Evolutionary conservation across 129 eudicot species (phyloP).

Genomic region (Gnaphalium uliginosum): DNA sequence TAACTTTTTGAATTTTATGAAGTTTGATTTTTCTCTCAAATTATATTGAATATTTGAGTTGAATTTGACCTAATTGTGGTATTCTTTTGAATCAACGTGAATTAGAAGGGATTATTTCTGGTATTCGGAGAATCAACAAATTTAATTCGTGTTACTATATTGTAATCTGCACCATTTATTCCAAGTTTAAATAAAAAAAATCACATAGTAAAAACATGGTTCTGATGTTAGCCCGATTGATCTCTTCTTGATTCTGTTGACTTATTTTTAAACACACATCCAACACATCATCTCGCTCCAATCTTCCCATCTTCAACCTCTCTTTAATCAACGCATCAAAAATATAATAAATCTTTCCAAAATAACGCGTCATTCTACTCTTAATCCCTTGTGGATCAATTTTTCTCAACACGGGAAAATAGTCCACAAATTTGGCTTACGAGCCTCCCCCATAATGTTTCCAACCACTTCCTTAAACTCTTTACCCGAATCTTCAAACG

Average conservation of each 20-base stretch:
- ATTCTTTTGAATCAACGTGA: too few species aligned
- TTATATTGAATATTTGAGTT: too few species aligned
- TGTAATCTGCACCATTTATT: too few species aligned
- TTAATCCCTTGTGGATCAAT: slow-evolving; percentile 38
- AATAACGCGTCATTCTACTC: background rate
- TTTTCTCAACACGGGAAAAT: slow-evolving; percentile 29
- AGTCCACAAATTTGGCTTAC: slow-evolving; percentile 53
- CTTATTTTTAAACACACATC: slow-evolving; percentile 4
- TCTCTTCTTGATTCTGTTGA: slow-evolving; percentile 21
- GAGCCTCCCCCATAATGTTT: slow-evolving; percentile 47
- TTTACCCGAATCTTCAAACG: slow-evolving; percentile 40
- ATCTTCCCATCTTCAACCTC: slow-evolving; percentile 19
- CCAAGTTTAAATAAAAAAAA: too few species aligned
- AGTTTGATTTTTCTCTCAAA: too few species aligned
- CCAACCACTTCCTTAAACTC: slow-evolving; percentile 54
- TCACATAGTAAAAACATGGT: background rate
- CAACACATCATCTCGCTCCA: slow-evolving; percentile 5
- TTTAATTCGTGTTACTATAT: too few species aligned
- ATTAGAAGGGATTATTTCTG: too few species aligned
- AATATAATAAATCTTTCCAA: slow-evolving; percentile 21
- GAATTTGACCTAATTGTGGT: too few species aligned
- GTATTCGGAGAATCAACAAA: too few species aligned
- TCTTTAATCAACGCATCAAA: slow-evolving; percentile 40
- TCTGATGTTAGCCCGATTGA: background rate
- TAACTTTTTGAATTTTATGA: too few species aligned